Evolutionary conservation across 1,284 basidiomycete species (phyloP).

Genomic region (Grifola frondosa): DNA sequence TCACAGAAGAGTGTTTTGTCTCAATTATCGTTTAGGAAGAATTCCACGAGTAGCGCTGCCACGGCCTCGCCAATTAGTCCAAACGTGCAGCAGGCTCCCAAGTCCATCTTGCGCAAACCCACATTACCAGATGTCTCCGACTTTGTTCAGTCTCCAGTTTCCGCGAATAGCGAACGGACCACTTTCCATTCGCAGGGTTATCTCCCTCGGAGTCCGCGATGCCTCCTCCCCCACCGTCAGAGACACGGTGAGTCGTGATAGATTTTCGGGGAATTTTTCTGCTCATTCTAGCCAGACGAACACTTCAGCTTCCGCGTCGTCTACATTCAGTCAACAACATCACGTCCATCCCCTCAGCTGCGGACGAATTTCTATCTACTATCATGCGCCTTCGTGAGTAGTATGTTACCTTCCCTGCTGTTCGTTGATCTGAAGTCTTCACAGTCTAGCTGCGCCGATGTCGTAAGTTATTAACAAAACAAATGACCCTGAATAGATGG

Average conservation of each 20-base stretch:
- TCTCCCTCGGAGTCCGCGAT: too few species aligned
- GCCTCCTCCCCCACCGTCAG: neutral
- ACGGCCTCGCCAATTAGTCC: constrained; percentile 8
- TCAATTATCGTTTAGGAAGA: constrained; percentile 24
- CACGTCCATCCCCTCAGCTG: constrained; percentile 17
- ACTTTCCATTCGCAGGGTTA: neutral
- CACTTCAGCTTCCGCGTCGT: constrained; percentile 30
- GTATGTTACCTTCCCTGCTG: neutral
- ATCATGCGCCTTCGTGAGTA: constrained; percentile 44
- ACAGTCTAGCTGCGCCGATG: constrained; percentile 38
- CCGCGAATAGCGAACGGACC: neutral
- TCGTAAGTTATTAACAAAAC: constrained; percentile 12
- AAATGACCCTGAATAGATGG: neutral
- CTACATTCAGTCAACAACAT: constrained; percentile 27
- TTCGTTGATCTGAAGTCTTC: neutral
- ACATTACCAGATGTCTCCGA: constrained; percentile 7
- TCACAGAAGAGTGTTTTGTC: constrained; percentile 10
- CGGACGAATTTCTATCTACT: constrained; percentile 35
- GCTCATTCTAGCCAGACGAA: neutral
- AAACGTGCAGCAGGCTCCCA: constrained; percentile 6
- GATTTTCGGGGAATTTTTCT: too few species aligned
- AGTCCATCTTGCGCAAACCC: neutral
- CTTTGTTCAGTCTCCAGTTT: constrained; percentile 7
- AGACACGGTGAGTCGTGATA: neutral
- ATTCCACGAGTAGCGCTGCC: constrained; percentile 2